A percentile compares a stretch with the other conserved stretches of the same genome.
Evolutionary conservation across 2,329 filamentous ascomycete genomes (phyloP).

Genomic region (Ampelomyces quisqualis): DNA sequence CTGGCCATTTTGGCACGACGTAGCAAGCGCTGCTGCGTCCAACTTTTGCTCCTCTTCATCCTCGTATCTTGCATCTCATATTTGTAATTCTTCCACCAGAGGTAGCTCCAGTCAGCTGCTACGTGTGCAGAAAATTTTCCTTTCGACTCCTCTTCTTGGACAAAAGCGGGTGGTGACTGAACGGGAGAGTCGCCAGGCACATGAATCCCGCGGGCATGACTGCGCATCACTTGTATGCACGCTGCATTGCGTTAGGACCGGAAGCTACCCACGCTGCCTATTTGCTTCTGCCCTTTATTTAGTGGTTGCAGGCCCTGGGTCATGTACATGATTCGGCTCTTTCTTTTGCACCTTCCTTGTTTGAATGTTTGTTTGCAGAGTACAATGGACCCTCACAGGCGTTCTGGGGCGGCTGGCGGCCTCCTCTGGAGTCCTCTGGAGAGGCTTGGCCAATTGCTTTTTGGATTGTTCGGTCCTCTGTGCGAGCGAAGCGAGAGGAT

Average conservation of each 20-base stretch:
- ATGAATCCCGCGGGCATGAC: conserved; percentile 3
- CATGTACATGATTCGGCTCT: too few relatives aligned
- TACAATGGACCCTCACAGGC: background rate
- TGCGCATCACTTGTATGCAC: background rate
- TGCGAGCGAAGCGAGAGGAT: conserved; percentile 12
- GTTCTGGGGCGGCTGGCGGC: background rate
- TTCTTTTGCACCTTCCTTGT: conserved; percentile 1
- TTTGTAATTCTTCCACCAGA: conserved; percentile 4
- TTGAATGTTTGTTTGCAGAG: background rate
- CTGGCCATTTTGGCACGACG: conserved; percentile 8
- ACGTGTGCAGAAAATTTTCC: conserved; percentile 1
- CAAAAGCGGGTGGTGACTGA: conserved; percentile 14
- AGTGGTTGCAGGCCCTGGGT: too few relatives aligned
- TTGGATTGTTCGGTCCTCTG: conserved; percentile 3
- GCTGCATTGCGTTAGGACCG: too few relatives aligned
- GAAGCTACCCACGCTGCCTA: too few relatives aligned
- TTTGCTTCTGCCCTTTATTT: too few relatives aligned
- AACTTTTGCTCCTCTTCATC: background rate
- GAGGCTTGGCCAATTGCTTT: background rate
- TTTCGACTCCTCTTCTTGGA: conserved; percentile 7
- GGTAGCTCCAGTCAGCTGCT: conserved; percentile 2
- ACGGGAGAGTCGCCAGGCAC: conserved; percentile 36
- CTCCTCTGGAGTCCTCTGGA: background rate
- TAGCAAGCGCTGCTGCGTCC: conserved; percentile 3
- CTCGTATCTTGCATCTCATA: background rate